phyloP scores from a whole-genome alignment of 352 stramenopile genomes.

The Pythium rhizo-oryzae region DNA sequence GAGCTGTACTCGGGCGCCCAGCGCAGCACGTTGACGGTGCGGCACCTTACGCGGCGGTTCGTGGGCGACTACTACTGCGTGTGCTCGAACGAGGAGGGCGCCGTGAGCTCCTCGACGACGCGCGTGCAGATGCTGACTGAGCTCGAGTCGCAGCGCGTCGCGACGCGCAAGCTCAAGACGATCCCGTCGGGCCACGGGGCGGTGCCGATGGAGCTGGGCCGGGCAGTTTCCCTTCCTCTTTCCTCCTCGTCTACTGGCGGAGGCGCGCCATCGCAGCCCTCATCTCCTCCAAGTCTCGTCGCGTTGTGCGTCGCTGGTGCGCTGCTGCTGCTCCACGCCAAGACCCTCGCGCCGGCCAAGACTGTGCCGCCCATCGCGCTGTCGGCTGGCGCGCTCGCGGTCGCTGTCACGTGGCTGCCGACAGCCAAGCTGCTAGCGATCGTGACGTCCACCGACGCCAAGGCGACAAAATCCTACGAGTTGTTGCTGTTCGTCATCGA shows the following conservation, averaged over 20 bases:
- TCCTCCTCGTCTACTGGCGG: too few relatives aligned
- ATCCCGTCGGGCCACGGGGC: constrained; percentile 21
- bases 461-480: not conserved
- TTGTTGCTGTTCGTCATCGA: constrained; percentile 1
- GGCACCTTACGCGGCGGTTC: constrained; percentile 44
- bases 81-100: constrained; percentile 67
- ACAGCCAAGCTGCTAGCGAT: constrained; percentile 18
- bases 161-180: constrained; percentile 33
- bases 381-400: not conserved
- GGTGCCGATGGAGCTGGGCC: not conserved
- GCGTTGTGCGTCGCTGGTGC: constrained; percentile 5
- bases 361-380: constrained; percentile 13
- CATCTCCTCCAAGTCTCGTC: not conserved
- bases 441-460: not conserved
- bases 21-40: constrained; percentile 42
- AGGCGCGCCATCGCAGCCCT: not conserved
- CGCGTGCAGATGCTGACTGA: constrained; percentile 34
- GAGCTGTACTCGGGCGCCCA: constrained; percentile 27
- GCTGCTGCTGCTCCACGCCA: constrained; percentile 16
- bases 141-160: constrained; percentile 29
- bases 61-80: constrained; percentile 61
- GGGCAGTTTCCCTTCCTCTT: not conserved
- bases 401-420: constrained; percentile 16
- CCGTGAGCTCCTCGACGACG: constrained; percentile 33
- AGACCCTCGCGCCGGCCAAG: constrained; percentile 10